A percentile compares a stretch with the other conserved stretches of the same genome.
These are phyloP conservation scores for Triticum timopheevii DNA, from an alignment of 176 grass and related monocot species.

Conservation along the genomic window DNA sequence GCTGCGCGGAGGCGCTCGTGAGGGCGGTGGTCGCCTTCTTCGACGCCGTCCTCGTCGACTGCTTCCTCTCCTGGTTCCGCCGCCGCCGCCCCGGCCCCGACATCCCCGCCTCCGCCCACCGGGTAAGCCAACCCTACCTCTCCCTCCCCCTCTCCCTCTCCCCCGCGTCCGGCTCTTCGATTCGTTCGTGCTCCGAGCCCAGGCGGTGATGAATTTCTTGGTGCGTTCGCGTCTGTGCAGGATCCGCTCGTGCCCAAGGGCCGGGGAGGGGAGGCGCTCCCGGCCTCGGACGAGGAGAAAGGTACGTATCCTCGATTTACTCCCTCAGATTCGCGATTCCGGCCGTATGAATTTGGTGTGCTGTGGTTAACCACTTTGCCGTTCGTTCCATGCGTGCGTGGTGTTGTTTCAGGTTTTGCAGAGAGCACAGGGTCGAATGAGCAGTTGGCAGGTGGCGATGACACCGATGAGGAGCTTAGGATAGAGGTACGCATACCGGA, in stretches of 20 bases:
- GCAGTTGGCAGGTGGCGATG: not conserved
- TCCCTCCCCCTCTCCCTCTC: not conserved
- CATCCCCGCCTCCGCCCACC: not conserved
- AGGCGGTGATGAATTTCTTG: not conserved
- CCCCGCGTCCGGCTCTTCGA: not conserved
- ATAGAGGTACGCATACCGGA: not conserved
- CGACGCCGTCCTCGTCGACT: constrained; percentile 51
- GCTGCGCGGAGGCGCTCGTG: constrained; percentile 22
- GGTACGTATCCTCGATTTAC: constrained; percentile 1
- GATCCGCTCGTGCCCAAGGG: constrained; percentile 26
- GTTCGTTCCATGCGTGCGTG: not conserved
- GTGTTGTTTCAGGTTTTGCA: constrained; percentile 11
- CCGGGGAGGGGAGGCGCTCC: constrained; percentile 11
- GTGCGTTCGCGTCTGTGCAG: constrained; percentile 3
- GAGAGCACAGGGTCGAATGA: not conserved
- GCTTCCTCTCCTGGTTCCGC: constrained; percentile 53
- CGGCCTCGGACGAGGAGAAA: constrained; percentile 27
- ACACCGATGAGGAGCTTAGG: constrained; percentile 32
- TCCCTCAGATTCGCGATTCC: not conserved
- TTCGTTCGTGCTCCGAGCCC: not conserved
- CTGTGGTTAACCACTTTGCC: not conserved
- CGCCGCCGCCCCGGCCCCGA: not conserved
- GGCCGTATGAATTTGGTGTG: no score
- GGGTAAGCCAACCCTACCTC: not conserved
- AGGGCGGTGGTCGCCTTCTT: constrained; percentile 49